Percentiles rank a stretch among this genome's conserved stretches.
Conservation (phyloP, 257 asterid species). For the Linaria vulgaris region DNA sequence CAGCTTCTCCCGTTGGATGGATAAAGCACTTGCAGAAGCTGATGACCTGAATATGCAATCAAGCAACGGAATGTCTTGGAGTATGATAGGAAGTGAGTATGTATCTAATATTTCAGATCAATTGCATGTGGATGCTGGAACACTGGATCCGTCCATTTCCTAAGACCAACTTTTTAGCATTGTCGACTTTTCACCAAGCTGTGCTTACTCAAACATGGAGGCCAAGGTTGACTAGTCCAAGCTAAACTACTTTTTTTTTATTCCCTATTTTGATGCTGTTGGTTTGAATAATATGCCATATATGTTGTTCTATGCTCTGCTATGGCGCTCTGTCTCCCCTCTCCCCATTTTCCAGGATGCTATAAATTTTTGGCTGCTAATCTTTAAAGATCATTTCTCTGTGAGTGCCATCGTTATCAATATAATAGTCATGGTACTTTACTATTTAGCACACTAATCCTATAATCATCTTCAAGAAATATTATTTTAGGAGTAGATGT, state of each 20-base stretch:
- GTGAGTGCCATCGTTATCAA: too few relatives aligned
- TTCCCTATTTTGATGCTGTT: background rate
- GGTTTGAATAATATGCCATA: background rate
- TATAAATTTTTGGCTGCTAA: background rate
- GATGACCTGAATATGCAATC: slow-evolving; percentile 62
- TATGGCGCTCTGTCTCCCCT: background rate
- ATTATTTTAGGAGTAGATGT: too few relatives aligned
- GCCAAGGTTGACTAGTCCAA: slow-evolving; percentile 42
- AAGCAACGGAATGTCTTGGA: slow-evolving; percentile 66
- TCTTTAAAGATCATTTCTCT: background rate
- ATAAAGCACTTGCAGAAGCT: slow-evolving; percentile 75
- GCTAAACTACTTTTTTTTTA: background rate
- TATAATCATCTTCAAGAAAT: too few relatives aligned
- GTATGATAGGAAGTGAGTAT: slow-evolving; percentile 58
- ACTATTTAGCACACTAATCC: too few relatives aligned
- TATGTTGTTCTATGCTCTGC: background rate
- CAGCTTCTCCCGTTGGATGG: slow-evolving; percentile 93
- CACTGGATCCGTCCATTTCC: slow-evolving; percentile 55
- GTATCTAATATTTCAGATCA: slow-evolving; percentile 60
- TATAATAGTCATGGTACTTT: too few relatives aligned
- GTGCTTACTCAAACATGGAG: slow-evolving; percentile 55
- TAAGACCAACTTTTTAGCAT: slow-evolving; percentile 80
- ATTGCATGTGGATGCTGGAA: slow-evolving; percentile 58
- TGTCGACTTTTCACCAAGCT: slow-evolving; percentile 61
- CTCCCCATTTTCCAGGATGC: background rate